Conservation (phyloP, 1,284 basidiomycete species). For the Ganoderma leucocontextum region DNA sequence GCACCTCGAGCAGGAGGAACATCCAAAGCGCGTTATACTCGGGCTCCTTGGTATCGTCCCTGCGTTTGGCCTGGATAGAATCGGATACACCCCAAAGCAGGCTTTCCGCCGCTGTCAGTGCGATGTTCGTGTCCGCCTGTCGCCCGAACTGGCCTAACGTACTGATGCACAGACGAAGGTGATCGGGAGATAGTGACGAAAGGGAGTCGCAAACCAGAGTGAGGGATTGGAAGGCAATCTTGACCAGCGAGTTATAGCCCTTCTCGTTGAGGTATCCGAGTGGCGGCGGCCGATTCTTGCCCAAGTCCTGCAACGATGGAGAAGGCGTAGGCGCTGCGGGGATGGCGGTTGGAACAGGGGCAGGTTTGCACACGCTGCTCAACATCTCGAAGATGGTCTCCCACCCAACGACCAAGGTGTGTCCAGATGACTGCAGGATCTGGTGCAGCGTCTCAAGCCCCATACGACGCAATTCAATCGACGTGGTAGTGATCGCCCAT, state of each 20-base stretch:
- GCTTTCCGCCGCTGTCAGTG: constrained; percentile 90
- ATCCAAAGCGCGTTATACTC: constrained; percentile 91
- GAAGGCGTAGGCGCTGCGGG: constrained; percentile 48
- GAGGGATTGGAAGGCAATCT: constrained; percentile 93
- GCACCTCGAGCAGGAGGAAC: constrained; percentile 85
- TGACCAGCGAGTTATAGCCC: constrained; percentile 72
- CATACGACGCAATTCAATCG: constrained; percentile 83
- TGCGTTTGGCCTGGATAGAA: constrained; percentile 83
- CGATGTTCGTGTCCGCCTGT: constrained; percentile 95
- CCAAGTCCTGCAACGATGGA: constrained; percentile 30
- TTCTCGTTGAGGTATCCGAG: constrained; percentile 70
- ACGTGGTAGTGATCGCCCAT: constrained; percentile 53
- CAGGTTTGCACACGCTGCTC: constrained; percentile 75
- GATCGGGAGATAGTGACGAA: constrained; percentile 79
- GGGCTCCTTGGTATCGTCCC: constrained; percentile 69
- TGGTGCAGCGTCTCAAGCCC: constrained; percentile 90
- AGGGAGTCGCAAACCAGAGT: constrained; percentile 96
- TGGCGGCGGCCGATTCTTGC: constrained; percentile 53
- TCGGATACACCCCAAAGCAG: constrained; percentile 95
- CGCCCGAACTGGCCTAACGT: constrained; percentile 91
- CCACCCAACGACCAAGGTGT: constrained; percentile 93
- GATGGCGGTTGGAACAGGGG: constrained; percentile 44
- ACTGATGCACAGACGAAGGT: constrained; percentile 88
- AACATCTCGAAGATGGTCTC: constrained; percentile 92
- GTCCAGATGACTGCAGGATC: constrained; percentile 90